Evolutionary conservation across 805 yeast species (phyloP), one percentile per base, ranked within the genome.

Genomic region (Myxozyma monticola): DNA sequence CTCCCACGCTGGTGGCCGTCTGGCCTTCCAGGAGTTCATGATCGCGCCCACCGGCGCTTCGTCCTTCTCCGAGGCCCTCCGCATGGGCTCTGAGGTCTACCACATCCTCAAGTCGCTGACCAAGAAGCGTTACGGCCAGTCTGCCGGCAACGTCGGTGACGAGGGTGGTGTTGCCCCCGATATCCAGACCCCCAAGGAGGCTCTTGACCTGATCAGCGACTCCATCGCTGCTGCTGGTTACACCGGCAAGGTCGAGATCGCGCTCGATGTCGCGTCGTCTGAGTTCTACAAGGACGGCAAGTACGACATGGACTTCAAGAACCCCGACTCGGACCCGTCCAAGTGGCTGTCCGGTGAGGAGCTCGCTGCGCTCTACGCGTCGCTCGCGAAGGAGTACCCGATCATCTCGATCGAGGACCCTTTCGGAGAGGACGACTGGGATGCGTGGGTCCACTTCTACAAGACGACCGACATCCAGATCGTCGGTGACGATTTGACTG

Each of bases 151-250:
- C 79, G 99, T 91, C 72, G 99, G 99, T 83, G 99, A 91, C 76
- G 99, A 91, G 82, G 99, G 99, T 85, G 99, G 99, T 84, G 96
- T 91, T 79, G 99, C 99, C 68, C 99, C 99, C 76, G 88, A 89
- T 76, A 84, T 93, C 64, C 80, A 85, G 63, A 81, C 96, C 66
- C 91, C 99, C 71, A 87, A 82, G 75, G 98, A 91, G 83, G 99
- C 98, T 66, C 79, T 91, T 63, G 97, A 93, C 79, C 84, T 91
- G 74, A 88, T 91, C 73, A 79, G 81, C 65, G 84, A 75, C 62
- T 88, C 99, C 70, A 91, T 93, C 72, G 87, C 83, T 72, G 74
- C 76, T 65, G 96, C 99, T 65, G 99, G 99, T 71, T 90, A 91
- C 85, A 84, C 83, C 61, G 98, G 96, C 73, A 76, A 81, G 78